Evolutionary conservation across 2,329 filamentous ascomycete species (phyloP), one percentile per base, ranked within the genome.

Genomic region (Cordyceps cateniannulata): DNA sequence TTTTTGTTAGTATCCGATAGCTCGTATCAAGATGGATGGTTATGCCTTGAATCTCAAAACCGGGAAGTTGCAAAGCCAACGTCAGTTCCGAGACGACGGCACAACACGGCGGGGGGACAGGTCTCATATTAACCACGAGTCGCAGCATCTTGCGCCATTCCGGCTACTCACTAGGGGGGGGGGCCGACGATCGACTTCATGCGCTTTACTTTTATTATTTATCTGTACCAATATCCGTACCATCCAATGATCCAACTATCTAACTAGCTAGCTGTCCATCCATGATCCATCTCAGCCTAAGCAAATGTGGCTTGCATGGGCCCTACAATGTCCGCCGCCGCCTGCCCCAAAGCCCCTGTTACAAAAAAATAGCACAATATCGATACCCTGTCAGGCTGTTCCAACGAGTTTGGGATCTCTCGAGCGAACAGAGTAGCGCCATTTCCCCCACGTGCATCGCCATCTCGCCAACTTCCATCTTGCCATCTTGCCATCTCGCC

Each of bases 391-490:
- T 44, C 16, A 5, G 18, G 5, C 40, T 16, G 4, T 44, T n/a
- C 14, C 25, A 24, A 49, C 25, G 24, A 10, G 24, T 49, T 24
- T 27, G 18, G 18, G 14, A 35, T 35, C 27, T 35, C 27, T 24
- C 49, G 38, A 4, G 49, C 49, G 49, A 52, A 55, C 52, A 32
- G 8, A 44, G 52, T 27, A 45, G 52, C 40, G 52, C 18, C 24
- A 18, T 55, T 45, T 45, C 40, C 38, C 52, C 52, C 52, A 55
- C 52, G 52, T 55, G 52, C 52, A 45, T 52, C 49, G 22, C 35
- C 22, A 53, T 40, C 22, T 16, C 29, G 22, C 47, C 48, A 18
- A n/a, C 32, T 35, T 35, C 7, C 32, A 35, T 18, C 49, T 20
- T 12, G 9, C n/a, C 16, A 51, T 29, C 27, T 14, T 22, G 5